Base-by-base conservation (phyloP, 257 asterid genomes). In the Galeopsis tetrahit region DNA sequence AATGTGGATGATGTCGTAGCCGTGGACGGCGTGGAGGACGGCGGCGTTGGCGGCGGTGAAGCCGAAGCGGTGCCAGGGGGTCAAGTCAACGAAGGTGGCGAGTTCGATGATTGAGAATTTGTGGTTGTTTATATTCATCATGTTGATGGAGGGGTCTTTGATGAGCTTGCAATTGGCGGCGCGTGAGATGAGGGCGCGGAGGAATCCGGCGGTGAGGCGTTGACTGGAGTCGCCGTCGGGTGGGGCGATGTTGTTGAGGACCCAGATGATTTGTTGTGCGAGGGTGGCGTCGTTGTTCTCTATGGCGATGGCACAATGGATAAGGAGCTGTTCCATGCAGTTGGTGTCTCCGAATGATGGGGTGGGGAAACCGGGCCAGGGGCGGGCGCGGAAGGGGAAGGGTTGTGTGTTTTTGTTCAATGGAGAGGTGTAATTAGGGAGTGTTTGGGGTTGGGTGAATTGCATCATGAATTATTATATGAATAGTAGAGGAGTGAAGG, bases 61-160 rank as follows among this genome's bases (percentile, higher is more conserved):
- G 10, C 98, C 98, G 72, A 94, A 94, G 10, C 98, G 68, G 74
- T 94, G 95, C 97, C 97, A 91, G n/a, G 98, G 98, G 0, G 98
- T 94, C 17, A 94, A 77, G 83, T 94, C 98, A 33, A 94, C 97
- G 81, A 81, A 94, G 36, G 83, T 76, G 5, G 98, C 91, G 1
- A 94, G 92, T 83, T 94, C 96, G 7, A 91, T 84, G 65, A 88
- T 84, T 34, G 96, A 85, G 86, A 91, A 91, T 4, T 73, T 88
- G 70, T 91, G 97, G 33, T 82, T 87, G 39, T 34, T 42, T 69
- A 21, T 21, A 21, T 21, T 21, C 28, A 21, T 21, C 28, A 21
- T 87, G 39, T 34, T 42, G 70, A 82, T 58, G 53, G 79, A 32
- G 3, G 64, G 68, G 63, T 74, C 81, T 13, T 64, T 71, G 69